phyloP scores from a whole-genome alignment of 305 asterid species.

The Fraxinus velutina region DNA sequence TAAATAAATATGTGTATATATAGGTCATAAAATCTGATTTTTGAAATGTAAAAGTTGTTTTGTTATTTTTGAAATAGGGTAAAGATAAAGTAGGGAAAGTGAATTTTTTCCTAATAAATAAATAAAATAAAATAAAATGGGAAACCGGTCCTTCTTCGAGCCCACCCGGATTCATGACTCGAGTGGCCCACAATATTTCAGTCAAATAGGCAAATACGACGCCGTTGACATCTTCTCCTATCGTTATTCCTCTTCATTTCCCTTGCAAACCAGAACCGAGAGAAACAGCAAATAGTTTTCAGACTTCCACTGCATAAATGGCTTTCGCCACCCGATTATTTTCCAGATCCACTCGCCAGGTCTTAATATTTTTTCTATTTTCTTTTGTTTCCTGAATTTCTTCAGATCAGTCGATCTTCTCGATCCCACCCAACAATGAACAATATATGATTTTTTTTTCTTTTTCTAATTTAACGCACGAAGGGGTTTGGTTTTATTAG shows the following conservation, averaged over 20 bases:
- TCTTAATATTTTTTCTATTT: conserved; percentile 12
- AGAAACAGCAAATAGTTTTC: neutral
- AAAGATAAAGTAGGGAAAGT: too few relatives aligned
- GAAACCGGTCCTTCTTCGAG: neutral
- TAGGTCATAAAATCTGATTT: too few relatives aligned
- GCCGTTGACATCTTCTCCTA: neutral
- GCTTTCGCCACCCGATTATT: conserved; percentile 66
- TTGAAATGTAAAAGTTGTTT: too few relatives aligned
- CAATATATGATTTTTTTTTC: neutral
- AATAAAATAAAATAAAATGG: too few relatives aligned
- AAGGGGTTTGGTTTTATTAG: neutral
- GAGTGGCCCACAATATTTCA: neutral
- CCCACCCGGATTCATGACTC: neutral
- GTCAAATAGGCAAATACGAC: neutral
- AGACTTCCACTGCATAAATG: conserved; percentile 39
- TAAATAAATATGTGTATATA: too few relatives aligned
- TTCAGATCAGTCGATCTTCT: conserved; percentile 19
- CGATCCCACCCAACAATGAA: conserved; percentile 4
- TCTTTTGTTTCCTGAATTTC: neutral
- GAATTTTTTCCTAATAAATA: too few relatives aligned
- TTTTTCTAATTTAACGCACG: neutral
- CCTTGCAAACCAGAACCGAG: neutral
- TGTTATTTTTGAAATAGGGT: too few relatives aligned
- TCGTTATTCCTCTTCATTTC: neutral
- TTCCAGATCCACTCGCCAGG: conserved; percentile 81